Base-by-base conservation (phyloP, 1,139 yeast genomes). In the Debaryomyces udenii region DNA sequence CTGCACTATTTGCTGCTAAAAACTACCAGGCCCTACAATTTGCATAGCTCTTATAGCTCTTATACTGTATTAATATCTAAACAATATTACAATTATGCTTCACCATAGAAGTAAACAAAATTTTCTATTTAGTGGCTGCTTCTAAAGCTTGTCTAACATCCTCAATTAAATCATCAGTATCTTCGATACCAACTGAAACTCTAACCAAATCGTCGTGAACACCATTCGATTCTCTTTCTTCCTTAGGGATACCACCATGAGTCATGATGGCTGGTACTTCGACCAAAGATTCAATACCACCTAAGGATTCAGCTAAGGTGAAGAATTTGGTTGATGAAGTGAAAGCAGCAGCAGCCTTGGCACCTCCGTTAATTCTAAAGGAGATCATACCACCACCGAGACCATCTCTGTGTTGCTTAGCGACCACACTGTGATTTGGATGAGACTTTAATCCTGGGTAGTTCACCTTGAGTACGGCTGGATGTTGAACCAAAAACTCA, bases 251-350 rank as follows among this genome's bases (percentile, higher is more conserved):
- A 61, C 96, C 96, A 43, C 94, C 94, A 58, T 88, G 96, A 53
- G 96, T 88, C 96, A 88, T 88, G 42, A 83, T 81, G 43, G 96
- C 95, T 39, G 96, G 96, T 39, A 88, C 93, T 68, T 88, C 96
- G 50, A 86, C 70, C 61, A 88, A 76, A 17, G 93, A 83, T 70
- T 89, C 96, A 52, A 88, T 83, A 55, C 96, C 96, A 53, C 96
- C 96, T 46, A 88, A 78, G 26, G 95, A 86, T 69, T 88, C 96
- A 46, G 96, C 96, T 58, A 88, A 76, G 18, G 94, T 83, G 74
- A 88, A 88, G 49, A 86, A 66, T 67, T 83, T 80, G 50, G 95
- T 86, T 37, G 81, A 61, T 38, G 87, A 81, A 47, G 93, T 80
- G 73, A 88, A 86, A 51, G 73, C 71, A 48, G 86, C 67, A 42